Percentiles rank a stretch among this genome's conserved stretches.
Conservation (phyloP, 164 flowering plant species). For the Dillenia turbinata region DNA sequence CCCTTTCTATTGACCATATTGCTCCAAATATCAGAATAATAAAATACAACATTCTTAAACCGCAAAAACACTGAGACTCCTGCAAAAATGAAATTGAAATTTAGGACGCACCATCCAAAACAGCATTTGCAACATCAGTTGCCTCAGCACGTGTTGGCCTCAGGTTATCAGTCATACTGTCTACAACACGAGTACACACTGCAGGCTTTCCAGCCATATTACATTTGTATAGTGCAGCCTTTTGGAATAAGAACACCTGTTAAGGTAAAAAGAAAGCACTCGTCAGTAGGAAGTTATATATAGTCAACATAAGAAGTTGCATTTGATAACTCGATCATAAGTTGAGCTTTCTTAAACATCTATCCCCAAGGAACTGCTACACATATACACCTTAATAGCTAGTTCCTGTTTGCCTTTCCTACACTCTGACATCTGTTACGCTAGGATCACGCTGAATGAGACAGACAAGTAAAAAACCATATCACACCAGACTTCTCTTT, state of each 20-base stretch:
- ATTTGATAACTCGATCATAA: too few species aligned
- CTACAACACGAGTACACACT: conserved; percentile 89
- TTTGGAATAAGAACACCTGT: conserved; percentile 88
- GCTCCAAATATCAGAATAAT: too few species aligned
- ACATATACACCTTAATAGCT: too few species aligned
- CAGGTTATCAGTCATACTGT: conserved; percentile 90
- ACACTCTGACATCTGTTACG: too few species aligned
- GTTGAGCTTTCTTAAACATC: too few species aligned
- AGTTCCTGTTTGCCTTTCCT: too few species aligned
- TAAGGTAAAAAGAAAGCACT: conserved; percentile 7
- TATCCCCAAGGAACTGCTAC: too few species aligned
- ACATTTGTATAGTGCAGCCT: conserved; percentile 82
- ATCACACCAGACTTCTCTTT: too few species aligned
- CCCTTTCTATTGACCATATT: background rate
- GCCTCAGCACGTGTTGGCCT: conserved; percentile 98
- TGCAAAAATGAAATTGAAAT: background rate
- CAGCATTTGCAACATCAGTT: conserved; percentile 90
- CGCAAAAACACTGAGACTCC: background rate
- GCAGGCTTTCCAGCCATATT: conserved; percentile 96
- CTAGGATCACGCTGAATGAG: too few species aligned
- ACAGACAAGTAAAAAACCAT: too few species aligned
- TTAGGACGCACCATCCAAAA: conserved; percentile 57
- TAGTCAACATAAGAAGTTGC: too few species aligned
- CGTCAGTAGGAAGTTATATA: too few species aligned
- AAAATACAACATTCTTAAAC: background rate